Conservation (phyloP, 805 yeast genomes). For the Metschnikowia orientalis region DNA sequence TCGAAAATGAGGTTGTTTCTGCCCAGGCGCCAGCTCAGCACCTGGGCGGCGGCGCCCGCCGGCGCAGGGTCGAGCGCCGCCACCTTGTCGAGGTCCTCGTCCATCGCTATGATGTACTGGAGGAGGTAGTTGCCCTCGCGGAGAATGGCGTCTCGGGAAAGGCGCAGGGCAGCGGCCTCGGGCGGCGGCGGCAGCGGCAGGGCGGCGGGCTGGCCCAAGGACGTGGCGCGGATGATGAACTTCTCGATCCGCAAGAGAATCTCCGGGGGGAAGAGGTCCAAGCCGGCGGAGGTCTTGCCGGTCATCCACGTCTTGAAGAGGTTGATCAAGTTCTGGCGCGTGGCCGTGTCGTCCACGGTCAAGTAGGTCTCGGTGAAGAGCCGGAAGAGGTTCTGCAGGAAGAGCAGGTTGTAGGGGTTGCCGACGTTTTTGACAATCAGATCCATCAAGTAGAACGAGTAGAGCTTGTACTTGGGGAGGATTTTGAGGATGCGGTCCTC, state of each 20-base stretch:
- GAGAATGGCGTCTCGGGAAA: constrained; percentile 29
- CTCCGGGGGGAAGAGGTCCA: constrained; percentile 30
- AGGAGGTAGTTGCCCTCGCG: constrained; percentile 35
- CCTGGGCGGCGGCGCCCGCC: constrained; percentile 5
- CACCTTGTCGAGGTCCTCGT: constrained; percentile 23
- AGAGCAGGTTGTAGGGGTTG: constrained; percentile 39
- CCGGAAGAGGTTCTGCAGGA: constrained; percentile 31
- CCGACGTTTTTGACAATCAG: constrained; percentile 42
- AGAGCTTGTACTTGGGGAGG: constrained; percentile 34
- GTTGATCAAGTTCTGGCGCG: constrained; percentile 37
- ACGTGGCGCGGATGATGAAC: constrained; percentile 38
- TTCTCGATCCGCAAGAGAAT: constrained; percentile 31
- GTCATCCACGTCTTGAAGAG: constrained; percentile 39
- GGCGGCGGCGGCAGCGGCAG: constrained; percentile 4
- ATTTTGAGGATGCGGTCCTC: constrained; percentile 35
- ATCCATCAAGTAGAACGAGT: constrained; percentile 36
- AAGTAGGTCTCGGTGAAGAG: constrained; percentile 37
- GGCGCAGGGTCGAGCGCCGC: constrained; percentile 8
- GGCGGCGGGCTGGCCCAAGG: constrained; percentile 17
- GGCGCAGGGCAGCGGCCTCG: constrained; percentile 5
- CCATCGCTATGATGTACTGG: constrained; percentile 31
- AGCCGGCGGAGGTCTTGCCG: constrained; percentile 32
- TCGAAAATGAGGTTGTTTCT: constrained; percentile 28
- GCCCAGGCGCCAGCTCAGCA: constrained; percentile 15
- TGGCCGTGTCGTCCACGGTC: constrained; percentile 36